Base-by-base conservation (phyloP, 345 rosid genomes). In the Lepidium sativum region DNA sequence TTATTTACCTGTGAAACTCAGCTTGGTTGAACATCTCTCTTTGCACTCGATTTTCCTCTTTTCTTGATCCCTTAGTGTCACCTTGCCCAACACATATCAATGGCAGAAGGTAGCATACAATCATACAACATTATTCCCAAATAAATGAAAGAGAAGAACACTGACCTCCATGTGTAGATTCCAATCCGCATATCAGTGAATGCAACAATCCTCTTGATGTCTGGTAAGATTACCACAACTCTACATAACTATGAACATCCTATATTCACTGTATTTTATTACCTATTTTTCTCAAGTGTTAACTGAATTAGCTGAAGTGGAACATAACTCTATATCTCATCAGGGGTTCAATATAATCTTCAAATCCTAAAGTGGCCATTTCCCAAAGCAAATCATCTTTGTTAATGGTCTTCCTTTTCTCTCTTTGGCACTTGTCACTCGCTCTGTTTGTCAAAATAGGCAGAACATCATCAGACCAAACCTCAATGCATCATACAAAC, bases 341-440 rank as follows among this genome's bases (percentile, higher is more conserved):
- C 11, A 92, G 81, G 3, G 98, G 98, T 31, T 92, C 97, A 21
- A 89, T 90, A 72, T 89, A 92, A 62, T 89, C 97, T 83, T 89
- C 97, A 77, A 92, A 92, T 54, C 97, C 98, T 80, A 92, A 78
- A 20, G 96, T 92, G 1, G 97, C 90, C 94, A 92, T 89, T 27
- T 96, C 96, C 96, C 97, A 92, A 25, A 92, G 86, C 74, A 92
- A 82, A 79, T 92, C 98, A 59, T 92, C 98, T 43, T 96, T 97
- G 34, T 92, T 92, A 56, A 92, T 82, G 43, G 96, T 89, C 86
- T 89, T 92, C 80, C 98, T 78, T 84, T 92, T 89, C 84, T 92
- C 98, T 68, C 84, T 86, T 88, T 89, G 98, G 32, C 98, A 92
- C 81, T 89, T 92, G 75, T 92, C 97, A 79, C 98, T 89, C 31